Evolutionary conservation across 208 protist genomes (phyloP), one percentile per base, ranked within the genome.

Genomic region (Crithidia thermophila): DNA sequence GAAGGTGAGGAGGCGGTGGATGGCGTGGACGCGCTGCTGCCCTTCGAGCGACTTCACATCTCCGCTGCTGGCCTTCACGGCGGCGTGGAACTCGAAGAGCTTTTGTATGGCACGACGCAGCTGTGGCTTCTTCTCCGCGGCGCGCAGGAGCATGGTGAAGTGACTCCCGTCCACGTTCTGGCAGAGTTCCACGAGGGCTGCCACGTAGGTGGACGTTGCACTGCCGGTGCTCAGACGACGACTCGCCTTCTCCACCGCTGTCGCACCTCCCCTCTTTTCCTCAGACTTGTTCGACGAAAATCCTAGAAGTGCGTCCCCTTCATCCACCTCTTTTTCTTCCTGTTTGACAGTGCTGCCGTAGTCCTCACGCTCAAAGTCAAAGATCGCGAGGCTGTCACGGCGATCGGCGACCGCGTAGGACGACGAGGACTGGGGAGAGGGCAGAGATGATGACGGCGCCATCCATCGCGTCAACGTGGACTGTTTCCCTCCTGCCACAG

Each of bases 1-100:
- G 60, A 92, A 92, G 8, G 47, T 55, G 6, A 94, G 80, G 23
- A 94, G 75, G 10, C 88, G 83, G 45, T 89, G 83, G 43, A 92
- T 87, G 23, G 75, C 80, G 67, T 84, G 69, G 58, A 88, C 79
- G 57, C 80, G 50, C 33, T 77, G 67, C 52, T 88, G 82, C 4
- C 79, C 82, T 30, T 88, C 84, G 0, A 64, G 14, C 2, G 84
- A 76, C 43, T 78, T 75, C 14, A 81, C 64, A 27, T 89, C 79
- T 2, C 60, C 84, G 33, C 33, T 65, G 60, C 57, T 69, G 4
- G 56, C 58, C 53, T 66, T 72, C 27, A 85, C 62, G 36, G 73
- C 72, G 6, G 56, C 67, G 47, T 75, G 69, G 21, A 65, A 59
- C 37, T 75, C 69, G 23, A 75, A 58, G 2, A 84, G 72, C 11